Evolutionary conservation across 2,329 filamentous ascomycete genomes (phyloP), one percentile per base, ranked within the genome.

Genomic region (Sphaerulina musiva): DNA sequence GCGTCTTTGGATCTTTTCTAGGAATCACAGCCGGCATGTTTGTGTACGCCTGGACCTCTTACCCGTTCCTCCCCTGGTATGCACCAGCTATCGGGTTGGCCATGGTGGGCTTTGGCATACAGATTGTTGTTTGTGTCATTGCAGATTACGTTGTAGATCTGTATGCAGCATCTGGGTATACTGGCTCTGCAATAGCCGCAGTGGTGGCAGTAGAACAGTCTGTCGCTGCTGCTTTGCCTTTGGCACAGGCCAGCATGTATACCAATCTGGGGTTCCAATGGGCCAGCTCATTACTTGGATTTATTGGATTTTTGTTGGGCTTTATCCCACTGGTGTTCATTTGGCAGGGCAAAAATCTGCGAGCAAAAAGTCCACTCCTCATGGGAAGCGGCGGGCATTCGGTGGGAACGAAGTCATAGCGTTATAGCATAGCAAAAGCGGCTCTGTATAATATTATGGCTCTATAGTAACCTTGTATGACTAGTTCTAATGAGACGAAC

Each of bases 91-190:
- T 78, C 12, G 75, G 76, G 0, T 68, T 80, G 2, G 67, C 63
- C 0, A 70, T 79, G 61, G 72, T 79, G 1, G 77, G 77, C 0
- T 75, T 75, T 26, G 77, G 77, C 2, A 77, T 75, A 59, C 75
- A 75, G 10, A 68, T 71, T 32, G 73, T 78, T 7, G 72, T 78
- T 0, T 66, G 69, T 1, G 73, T 72, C 0, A 72, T 77, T 12
- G 72, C 73, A 14, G 73, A 74, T 53, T 80, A 80, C 48, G 66
- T 79, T 11, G 71, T 75, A 1, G 78, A 80, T 60, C 69, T 74
- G 2, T 80, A 80, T 55, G 70, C 71, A 2, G 61, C 58, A 2
- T 67, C 64, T 6, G 73, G 72, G 47, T 79, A 77, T 55, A 75
- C 76, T 3, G 77, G 71, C 1, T 77, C 73, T 36, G 76, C 76